A percentile compares a stretch with the other conserved stretches of the same genome.
Conservation (phyloP, 768 basidiomycete genomes). For the Strobilomyces echinocephalus region DNA sequence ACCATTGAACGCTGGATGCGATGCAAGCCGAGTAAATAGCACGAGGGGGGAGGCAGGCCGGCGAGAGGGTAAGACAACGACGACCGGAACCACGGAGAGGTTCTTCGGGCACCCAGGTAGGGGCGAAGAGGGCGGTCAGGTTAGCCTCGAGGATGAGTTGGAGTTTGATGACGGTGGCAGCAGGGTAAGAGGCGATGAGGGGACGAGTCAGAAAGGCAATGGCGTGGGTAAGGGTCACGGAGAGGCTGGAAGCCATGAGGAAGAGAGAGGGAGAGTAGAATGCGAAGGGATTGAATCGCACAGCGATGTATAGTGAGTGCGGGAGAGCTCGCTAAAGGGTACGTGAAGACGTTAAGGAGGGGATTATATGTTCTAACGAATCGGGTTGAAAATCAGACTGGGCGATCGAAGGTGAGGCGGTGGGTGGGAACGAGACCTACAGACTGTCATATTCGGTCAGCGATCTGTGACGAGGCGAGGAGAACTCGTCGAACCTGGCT, state of each 20-base stretch:
- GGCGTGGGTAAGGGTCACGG: constrained; percentile 67
- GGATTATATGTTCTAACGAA: constrained; percentile 9
- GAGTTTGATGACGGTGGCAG: constrained; percentile 61
- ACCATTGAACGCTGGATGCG: constrained; percentile 69
- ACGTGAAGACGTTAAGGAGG: constrained; percentile 24
- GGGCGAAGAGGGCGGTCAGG: constrained; percentile 62
- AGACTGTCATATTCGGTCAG: constrained; percentile 22
- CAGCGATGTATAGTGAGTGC: constrained; percentile 28
- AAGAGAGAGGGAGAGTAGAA: constrained; percentile 10
- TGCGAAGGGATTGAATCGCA: constrained; percentile 26
- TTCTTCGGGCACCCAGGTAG: constrained; percentile 60
- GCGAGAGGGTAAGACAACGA: constrained; percentile 72
- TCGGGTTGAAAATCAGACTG: constrained; percentile 26
- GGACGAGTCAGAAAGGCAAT: constrained; percentile 70
- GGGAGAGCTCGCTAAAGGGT: constrained; percentile 23
- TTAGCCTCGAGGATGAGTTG: constrained; percentile 69
- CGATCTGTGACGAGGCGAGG: not conserved
- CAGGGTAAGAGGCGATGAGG: constrained; percentile 52
- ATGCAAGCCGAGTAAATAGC: constrained; percentile 68
- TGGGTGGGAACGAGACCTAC: constrained; percentile 18
- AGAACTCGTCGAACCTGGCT: constrained; percentile 26
- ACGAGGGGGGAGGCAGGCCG: constrained; percentile 63
- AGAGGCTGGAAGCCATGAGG: constrained; percentile 40
- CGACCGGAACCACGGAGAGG: constrained; percentile 66
- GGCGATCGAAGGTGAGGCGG: constrained; percentile 16